phyloP scores from a whole-genome alignment of 176 grass and related monocot genomes.

The Puya raimondii region DNA sequence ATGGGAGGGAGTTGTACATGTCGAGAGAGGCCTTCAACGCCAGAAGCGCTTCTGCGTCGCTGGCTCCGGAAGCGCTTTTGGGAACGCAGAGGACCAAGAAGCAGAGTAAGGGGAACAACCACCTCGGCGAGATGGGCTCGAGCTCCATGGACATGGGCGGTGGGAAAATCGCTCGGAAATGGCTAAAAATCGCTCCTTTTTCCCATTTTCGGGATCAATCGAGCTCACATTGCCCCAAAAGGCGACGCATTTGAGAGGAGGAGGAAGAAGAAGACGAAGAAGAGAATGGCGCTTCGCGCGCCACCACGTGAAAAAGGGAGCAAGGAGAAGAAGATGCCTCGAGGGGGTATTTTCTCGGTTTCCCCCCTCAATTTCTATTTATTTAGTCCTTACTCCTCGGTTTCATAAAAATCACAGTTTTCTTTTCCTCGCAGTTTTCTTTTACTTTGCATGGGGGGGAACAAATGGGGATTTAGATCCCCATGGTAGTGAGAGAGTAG shows the following conservation, averaged over 20 bases:
- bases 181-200: not conserved
- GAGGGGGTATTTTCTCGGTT: not conserved
- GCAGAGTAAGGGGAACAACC: constrained; percentile 4
- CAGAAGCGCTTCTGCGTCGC: constrained; percentile 56
- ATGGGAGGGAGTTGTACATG: constrained; percentile 44
- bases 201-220: not conserved
- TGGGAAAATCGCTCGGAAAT: not conserved
- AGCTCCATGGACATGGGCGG: not conserved
- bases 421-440: not conserved
- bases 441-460: not conserved
- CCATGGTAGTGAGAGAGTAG: not conserved
- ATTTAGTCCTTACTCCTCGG: not conserved
- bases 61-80: not conserved
- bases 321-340: not conserved
- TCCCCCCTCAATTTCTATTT: not conserved
- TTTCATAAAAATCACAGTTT: not conserved
- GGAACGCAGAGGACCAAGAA: constrained; percentile 7
- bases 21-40: constrained; percentile 58
- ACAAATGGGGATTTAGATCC: not conserved
- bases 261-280: not conserved
- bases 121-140: not conserved
- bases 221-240: not conserved
- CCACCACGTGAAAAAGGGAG: not conserved
- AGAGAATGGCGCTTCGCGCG: not conserved
- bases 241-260: not conserved